Evolutionary conservation across 805 yeast genomes (phyloP), one percentile per base, ranked within the genome.

Genomic region (Pichia phayaonensis): DNA sequence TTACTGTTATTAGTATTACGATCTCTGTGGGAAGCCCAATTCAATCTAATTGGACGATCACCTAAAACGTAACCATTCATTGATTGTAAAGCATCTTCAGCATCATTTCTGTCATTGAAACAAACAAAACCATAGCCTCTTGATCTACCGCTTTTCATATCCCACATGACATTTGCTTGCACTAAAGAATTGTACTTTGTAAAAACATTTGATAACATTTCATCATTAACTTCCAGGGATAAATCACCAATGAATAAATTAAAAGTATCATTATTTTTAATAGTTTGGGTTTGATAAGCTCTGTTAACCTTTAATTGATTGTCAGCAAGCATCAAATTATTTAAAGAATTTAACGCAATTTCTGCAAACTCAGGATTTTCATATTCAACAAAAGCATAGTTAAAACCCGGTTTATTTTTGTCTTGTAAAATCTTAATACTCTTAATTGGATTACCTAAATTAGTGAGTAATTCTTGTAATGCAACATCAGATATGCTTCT

Each of bases 111-210:
- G 24, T 75, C 77, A 26, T 71, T 66, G 61, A 90, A 90, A 1
- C 92, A 83, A 13, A 88, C 94, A 66, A 90, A 89, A 2, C 97
- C 96, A 62, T 89, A 89, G 38, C 96, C 95, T 68, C 96, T 75
- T 3, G 95, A 87, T 63, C 96, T 75, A 42, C 95, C 94, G 24
- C 94, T 84, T 65, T 86, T 90, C 95, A 88, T 87, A 65, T 90
- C 96, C 96, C 97, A 89, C 96, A 89, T 90, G 31, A 89, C 96
- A 59, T 89, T 90, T 13, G 95, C 96, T 65, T 86, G 94, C 44
- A 79, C 70, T 59, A 86, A 71, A 1, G 89, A 76, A 18, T 73
- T 71, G 64, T 77, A 85, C 50, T 72, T 70, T 6, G 71, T 58
- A 62, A 89, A 89, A 13, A 84, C 73, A 42, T 66, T 68, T 47